These are phyloP conservation scores for Alternaria gansuensis DNA, from an alignment of 2,329 filamentous ascomycete genomes.

Conservation along the genomic window DNA sequence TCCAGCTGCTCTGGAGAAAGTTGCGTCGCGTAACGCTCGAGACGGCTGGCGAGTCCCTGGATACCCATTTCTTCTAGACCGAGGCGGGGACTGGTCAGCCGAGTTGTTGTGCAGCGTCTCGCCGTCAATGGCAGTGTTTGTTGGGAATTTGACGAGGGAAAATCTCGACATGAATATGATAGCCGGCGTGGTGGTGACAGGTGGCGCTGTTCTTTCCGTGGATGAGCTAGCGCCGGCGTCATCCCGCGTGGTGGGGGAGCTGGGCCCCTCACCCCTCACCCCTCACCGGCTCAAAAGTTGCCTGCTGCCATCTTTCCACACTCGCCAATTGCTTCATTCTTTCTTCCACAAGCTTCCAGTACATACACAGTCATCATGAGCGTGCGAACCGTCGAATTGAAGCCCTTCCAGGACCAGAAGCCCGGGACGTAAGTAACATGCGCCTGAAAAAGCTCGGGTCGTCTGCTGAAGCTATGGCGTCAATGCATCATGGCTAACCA, in stretches of 20 bases:
- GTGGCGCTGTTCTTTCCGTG: constrained; percentile 20
- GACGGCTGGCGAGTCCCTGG: constrained; percentile 42
- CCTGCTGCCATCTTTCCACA: constrained; percentile 25
- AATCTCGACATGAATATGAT: constrained; percentile 15
- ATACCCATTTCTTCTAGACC: constrained; percentile 45
- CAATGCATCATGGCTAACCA: constrained; percentile 37
- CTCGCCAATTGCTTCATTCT: constrained; percentile 36
- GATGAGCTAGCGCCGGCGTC: constrained; percentile 39
- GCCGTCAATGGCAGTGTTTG: constrained; percentile 13
- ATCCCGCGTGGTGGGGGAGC: constrained; percentile 40
- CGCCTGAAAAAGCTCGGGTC: constrained; percentile 3
- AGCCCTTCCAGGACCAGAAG: constrained; percentile 95
- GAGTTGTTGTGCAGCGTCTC: constrained; percentile 7
- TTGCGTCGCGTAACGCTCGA: constrained; percentile 45
- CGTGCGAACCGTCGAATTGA: constrained; percentile 80
- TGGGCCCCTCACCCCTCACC: constrained; percentile 35
- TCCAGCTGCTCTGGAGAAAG: constrained; percentile 34
- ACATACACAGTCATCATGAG: constrained; percentile 61
- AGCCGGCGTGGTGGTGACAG: constrained; percentile 2
- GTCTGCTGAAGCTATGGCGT: constrained; percentile 14
- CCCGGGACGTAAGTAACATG: constrained; percentile 85
- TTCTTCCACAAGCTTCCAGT: constrained; percentile 31
- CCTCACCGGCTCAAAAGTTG: constrained; percentile 46
- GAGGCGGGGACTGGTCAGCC: constrained; percentile 6
- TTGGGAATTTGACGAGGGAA: constrained; percentile 26